Percentiles rank a stretch among this genome's conserved stretches.
Evolutionary conservation across 169 alveolate species (phyloP).

Genomic region (Plasmodium falciparum): DNA sequence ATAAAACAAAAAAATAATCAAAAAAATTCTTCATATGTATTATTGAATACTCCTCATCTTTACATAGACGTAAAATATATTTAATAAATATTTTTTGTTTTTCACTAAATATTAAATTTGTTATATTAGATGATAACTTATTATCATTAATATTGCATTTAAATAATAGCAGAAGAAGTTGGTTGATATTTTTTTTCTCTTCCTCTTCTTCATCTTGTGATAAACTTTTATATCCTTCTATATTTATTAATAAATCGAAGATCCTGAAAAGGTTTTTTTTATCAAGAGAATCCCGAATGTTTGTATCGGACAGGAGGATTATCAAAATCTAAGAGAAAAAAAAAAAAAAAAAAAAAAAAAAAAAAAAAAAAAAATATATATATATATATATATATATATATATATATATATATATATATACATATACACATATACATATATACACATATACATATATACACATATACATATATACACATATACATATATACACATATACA

Average conservation of each 20-base stretch:
- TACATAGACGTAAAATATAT: conserved; percentile 35
- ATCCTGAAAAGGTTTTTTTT: conserved; percentile 35
- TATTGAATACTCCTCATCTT: conserved; percentile 16
- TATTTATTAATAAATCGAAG: conserved; percentile 48
- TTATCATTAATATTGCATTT: conserved; percentile 56
- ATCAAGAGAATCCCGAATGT: conserved; percentile 57
- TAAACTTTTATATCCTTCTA: conserved; percentile 13
- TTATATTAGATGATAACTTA: conserved; percentile 17
- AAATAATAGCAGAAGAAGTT: conserved; percentile 20
- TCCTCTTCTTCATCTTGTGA: neutral
- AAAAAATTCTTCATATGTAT: conserved; percentile 34
- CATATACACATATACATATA: neutral
- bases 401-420: neutral
- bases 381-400: neutral
- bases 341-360: conserved; percentile 3
- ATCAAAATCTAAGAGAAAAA: conserved; percentile 27
- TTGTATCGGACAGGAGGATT: conserved; percentile 34
- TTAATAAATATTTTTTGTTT: conserved; percentile 34
- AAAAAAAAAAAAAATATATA: too few species aligned
- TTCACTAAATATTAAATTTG: conserved; percentile 55
- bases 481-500: too few species aligned
- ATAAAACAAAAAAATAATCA: conserved; percentile 49
- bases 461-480: neutral
- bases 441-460: neutral
- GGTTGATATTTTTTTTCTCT: conserved; percentile 35